A percentile compares a stretch with the other conserved stretches of the same genome.
Evolutionary conservation across 345 rosid species (phyloP).

Genomic region (Eucalyptus marginata): DNA sequence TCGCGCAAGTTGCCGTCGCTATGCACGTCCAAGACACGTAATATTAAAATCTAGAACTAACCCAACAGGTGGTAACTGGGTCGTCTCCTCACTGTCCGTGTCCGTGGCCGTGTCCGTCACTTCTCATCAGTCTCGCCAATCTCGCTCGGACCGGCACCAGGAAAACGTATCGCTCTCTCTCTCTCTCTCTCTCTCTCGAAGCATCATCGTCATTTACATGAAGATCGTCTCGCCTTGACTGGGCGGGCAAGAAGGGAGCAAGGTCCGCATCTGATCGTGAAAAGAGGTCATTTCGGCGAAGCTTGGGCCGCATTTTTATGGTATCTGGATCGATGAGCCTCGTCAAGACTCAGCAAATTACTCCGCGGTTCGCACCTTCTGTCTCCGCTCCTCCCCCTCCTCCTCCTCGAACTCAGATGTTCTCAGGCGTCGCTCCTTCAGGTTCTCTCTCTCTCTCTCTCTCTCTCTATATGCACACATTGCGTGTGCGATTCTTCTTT

Average conservation of each 20-base stretch:
- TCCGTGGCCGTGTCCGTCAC: neutral
- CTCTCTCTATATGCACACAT: neutral
- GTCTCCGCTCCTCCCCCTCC: conserved; percentile 38
- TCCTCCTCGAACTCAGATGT: conserved; percentile 34
- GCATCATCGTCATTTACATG: neutral
- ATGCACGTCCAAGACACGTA: neutral
- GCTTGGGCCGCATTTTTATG: neutral
- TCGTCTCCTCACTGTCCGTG: neutral
- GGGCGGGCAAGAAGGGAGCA: no score
- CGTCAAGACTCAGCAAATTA: conserved; percentile 41
- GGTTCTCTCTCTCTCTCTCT: conserved; percentile 21
- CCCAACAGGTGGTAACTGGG: neutral
- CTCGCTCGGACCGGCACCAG: neutral
- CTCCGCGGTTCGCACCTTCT: conserved; percentile 39
- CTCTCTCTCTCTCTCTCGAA: neutral
- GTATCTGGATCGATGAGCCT: conserved; percentile 13
- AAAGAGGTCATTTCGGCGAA: neutral
- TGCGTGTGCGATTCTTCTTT: neutral
- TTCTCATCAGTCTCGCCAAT: neutral
- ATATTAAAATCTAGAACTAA: neutral
- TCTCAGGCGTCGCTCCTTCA: conserved; percentile 27
- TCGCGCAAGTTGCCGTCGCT: neutral
- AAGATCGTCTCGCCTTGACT: neutral
- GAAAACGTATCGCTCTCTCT: neutral
- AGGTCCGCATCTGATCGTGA: neutral